Percentiles rank a stretch among this genome's conserved stretches.
Conservation (phyloP, 2,329 filamentous ascomycete genomes). For the Capronia americana region DNA sequence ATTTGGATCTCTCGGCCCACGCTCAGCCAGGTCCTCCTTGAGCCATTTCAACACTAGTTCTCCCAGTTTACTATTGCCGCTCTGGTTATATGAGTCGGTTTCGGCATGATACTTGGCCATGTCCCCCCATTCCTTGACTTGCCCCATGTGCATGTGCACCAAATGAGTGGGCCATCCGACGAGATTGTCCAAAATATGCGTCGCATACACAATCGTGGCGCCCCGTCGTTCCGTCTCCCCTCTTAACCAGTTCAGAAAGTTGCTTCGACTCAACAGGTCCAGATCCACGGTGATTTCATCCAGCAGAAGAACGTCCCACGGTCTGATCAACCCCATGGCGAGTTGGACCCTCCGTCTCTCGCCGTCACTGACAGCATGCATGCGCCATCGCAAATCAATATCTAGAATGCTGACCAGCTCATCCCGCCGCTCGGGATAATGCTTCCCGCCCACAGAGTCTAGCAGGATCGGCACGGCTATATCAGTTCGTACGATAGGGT, state of each 20-base stretch:
- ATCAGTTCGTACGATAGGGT: constrained; percentile 93
- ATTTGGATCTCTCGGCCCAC: constrained; percentile 35
- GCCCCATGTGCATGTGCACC: constrained; percentile 91
- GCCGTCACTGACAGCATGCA: constrained; percentile 94
- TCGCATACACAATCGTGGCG: constrained; percentile 96
- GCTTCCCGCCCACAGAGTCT: constrained; percentile 81
- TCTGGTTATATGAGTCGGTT: constrained; percentile 36
- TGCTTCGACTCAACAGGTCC: constrained; percentile 81
- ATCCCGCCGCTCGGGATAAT: constrained; percentile 80
- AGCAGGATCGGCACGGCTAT: constrained; percentile 90
- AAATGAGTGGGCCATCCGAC: constrained; percentile 94
- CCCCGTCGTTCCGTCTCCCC: constrained; percentile 79
- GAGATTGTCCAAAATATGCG: constrained; percentile 94
- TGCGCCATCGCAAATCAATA: constrained; percentile 89
- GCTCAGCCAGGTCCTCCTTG: constrained; percentile 51
- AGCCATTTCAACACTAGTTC: constrained; percentile 90
- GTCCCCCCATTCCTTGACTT: constrained; percentile 82
- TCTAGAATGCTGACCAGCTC: constrained; percentile 88
- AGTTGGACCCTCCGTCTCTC: constrained; percentile 91
- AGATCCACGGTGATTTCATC: constrained; percentile 98
- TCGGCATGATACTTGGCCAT: constrained; percentile 69
- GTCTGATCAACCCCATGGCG: constrained; percentile 90
- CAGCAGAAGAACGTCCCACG: constrained; percentile 88
- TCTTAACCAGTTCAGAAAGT: constrained; percentile 87
- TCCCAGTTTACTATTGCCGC: constrained; percentile 82